Evolutionary conservation across 257 asterid genomes (phyloP).

Genomic region (Anisodus acutangulus): DNA sequence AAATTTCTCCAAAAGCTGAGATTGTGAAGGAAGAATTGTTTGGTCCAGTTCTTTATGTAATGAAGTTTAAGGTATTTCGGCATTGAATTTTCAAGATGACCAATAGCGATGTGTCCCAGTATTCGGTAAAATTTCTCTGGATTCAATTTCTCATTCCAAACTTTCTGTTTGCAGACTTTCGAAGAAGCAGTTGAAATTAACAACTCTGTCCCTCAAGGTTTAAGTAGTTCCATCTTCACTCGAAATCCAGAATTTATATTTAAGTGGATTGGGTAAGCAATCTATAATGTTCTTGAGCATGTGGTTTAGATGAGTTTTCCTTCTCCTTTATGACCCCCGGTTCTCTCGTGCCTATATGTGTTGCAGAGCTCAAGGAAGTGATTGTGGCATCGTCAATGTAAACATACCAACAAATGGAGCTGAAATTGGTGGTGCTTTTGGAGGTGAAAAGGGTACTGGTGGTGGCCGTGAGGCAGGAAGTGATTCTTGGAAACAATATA

Average conservation of each 20-base stretch:
- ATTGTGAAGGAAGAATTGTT: constrained; percentile 93
- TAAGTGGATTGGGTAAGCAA: constrained; percentile 95
- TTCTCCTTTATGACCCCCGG: background rate
- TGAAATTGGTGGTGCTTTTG: constrained; percentile 99
- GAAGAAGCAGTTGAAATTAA: constrained; percentile 89
- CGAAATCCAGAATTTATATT: constrained; percentile 74
- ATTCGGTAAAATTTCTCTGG: background rate
- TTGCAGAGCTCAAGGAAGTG: constrained; percentile 90
- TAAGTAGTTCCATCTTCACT: constrained; percentile 98
- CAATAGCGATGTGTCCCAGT: background rate
- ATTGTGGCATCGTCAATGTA: constrained; percentile 94
- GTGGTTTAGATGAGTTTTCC: background rate
- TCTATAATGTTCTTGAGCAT: background rate
- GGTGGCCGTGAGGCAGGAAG: constrained; percentile 99
- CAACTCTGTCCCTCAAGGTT: constrained; percentile 99
- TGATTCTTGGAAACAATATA: constrained; percentile 98
- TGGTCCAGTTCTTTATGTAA: constrained; percentile 95
- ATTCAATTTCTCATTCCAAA: constrained; percentile 24
- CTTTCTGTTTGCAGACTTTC: constrained; percentile 62
- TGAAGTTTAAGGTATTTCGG: constrained; percentile 82
- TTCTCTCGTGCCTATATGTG: constrained; percentile 9
- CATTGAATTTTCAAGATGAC: background rate
- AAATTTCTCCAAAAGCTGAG: constrained; percentile 66
- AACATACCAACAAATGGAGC: constrained; percentile 98
- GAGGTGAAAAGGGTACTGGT: constrained; percentile 97